phyloP scores from a whole-genome alignment of 1,284 basidiomycete genomes.

The Microbotryum intermedium region DNA sequence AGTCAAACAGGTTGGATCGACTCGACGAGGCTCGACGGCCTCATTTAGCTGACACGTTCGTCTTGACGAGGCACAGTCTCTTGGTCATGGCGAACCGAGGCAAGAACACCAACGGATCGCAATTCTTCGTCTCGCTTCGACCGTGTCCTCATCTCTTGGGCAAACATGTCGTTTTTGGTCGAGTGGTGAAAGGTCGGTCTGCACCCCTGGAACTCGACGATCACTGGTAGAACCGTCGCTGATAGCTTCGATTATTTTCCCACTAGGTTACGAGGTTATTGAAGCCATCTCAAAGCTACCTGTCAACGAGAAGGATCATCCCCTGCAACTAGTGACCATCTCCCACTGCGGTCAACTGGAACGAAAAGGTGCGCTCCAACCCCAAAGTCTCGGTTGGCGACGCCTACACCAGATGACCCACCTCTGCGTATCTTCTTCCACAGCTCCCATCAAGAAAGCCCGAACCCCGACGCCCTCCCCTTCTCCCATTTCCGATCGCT shows the following conservation, averaged over 20 bases:
- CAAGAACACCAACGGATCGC: constrained; percentile 58
- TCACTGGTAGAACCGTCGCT: neutral
- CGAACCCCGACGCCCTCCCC: constrained; percentile 1
- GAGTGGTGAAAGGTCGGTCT: constrained; percentile 41
- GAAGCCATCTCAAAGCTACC: constrained; percentile 41
- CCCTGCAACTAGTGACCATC: constrained; percentile 61
- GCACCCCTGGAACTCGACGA: neutral
- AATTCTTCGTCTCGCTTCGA: constrained; percentile 74
- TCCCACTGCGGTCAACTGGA: constrained; percentile 77
- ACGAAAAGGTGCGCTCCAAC: constrained; percentile 27
- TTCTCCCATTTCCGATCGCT: neutral
- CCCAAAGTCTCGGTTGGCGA: neutral
- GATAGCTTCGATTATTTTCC: neutral
- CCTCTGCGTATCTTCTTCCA: neutral
- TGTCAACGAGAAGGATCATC: constrained; percentile 48
- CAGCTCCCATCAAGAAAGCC: constrained; percentile 6
- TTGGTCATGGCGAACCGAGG: constrained; percentile 24
- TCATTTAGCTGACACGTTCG: neutral
- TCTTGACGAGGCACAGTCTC: neutral
- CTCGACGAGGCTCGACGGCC: constrained; percentile 4
- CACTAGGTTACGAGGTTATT: constrained; percentile 42
- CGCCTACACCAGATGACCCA: neutral
- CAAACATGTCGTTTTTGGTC: constrained; percentile 46
- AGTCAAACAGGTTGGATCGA: neutral
- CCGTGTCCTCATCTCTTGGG: constrained; percentile 47